phyloP scores from a whole-genome alignment of 2,329 filamentous ascomycete species.

The Fusarium metavorans region DNA sequence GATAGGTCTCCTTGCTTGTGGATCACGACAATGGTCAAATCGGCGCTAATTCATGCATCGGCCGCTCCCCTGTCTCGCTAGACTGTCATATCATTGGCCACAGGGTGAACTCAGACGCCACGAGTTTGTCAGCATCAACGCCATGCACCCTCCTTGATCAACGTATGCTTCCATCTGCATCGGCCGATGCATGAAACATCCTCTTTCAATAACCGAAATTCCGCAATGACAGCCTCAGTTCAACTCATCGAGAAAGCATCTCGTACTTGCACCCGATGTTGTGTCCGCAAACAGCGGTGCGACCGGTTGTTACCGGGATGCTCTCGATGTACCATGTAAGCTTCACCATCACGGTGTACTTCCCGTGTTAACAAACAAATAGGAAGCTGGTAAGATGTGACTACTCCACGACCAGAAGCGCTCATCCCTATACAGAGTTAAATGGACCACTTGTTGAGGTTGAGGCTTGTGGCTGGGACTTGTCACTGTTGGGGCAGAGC shows the following conservation, averaged over 20 bases:
- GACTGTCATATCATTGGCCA: neutral
- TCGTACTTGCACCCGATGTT: neutral
- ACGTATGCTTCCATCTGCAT: neutral
- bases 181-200: neutral
- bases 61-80: neutral
- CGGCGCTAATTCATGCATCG: constrained; percentile 4
- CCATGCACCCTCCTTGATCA: neutral
- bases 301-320: neutral
- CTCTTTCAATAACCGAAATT: neutral
- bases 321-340: neutral
- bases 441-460: neutral
- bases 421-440: neutral
- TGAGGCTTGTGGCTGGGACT: neutral
- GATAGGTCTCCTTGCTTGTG: neutral
- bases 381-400: neutral
- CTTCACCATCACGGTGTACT: neutral
- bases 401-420: neutral
- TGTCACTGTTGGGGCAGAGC: neutral
- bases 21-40: neutral
- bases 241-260: neutral
- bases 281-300: constrained; percentile 8
- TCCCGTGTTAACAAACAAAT: neutral
- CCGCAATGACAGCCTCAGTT: neutral
- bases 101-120: neutral
- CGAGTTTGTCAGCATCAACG: neutral